Percentiles rank a stretch among this genome's conserved stretches.
Evolutionary conservation across 2,329 filamentous ascomycete genomes (phyloP).

Genomic region (Diaporthe sp.): DNA sequence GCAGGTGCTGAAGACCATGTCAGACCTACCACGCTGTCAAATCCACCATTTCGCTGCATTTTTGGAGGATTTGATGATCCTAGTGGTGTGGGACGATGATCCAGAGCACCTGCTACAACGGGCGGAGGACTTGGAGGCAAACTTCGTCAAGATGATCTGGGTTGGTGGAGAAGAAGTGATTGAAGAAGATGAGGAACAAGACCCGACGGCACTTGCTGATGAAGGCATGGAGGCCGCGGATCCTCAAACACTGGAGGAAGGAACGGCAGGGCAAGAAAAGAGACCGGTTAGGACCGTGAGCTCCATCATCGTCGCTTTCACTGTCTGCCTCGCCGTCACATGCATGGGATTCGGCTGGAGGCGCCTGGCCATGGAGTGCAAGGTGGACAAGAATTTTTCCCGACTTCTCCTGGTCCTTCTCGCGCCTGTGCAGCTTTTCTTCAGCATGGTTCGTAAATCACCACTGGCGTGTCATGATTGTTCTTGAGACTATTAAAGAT

Average conservation of each 20-base stretch:
- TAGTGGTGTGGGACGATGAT: constrained; percentile 74
- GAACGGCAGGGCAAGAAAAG: constrained; percentile 53
- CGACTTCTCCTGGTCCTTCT: constrained; percentile 50
- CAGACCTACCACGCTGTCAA: constrained; percentile 66
- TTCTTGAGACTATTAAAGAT: constrained; percentile 63
- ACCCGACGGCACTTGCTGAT: constrained; percentile 31
- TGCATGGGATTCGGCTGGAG: constrained; percentile 30
- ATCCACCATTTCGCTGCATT: constrained; percentile 76
- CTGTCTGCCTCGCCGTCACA: constrained; percentile 26
- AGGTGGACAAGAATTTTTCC: constrained; percentile 11
- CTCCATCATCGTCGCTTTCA: constrained; percentile 28
- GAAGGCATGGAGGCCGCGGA: constrained; percentile 56
- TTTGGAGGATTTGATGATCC: constrained; percentile 64
- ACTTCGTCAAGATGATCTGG: constrained; percentile 70
- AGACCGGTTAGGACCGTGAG: constrained; percentile 28
- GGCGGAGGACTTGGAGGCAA: constrained; percentile 60
- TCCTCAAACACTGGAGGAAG: constrained; percentile 52
- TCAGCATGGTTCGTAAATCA: constrained; percentile 31
- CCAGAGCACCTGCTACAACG: constrained; percentile 64
- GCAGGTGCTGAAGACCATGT: constrained; percentile 69
- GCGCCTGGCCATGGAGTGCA: constrained; percentile 26
- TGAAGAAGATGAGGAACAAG: constrained; percentile 53
- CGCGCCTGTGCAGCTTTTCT: constrained; percentile 26
- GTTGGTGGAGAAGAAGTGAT: constrained; percentile 51
- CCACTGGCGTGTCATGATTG: constrained; percentile 54